These are phyloP conservation scores for Leccinum truebloodii DNA, from an alignment of 768 basidiomycete species.

Conservation along the genomic window DNA sequence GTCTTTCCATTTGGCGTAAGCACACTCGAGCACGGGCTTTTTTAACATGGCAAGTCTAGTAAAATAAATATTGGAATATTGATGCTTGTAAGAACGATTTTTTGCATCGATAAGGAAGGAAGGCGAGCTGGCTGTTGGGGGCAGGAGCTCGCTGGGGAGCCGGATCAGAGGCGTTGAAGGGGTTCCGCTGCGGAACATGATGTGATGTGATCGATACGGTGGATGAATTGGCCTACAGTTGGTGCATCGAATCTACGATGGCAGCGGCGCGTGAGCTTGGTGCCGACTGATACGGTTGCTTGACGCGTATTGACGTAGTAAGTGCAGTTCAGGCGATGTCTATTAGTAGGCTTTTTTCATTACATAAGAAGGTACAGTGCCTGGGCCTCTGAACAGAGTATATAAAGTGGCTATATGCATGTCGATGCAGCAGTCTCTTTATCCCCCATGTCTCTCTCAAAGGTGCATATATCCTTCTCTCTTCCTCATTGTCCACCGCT, in stretches of 20 bases:
- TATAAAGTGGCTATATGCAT: conserved; percentile 1
- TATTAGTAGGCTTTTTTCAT: no score
- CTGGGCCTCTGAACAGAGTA: background rate
- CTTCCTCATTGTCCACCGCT: background rate
- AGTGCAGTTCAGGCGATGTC: no score
- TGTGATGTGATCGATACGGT: background rate
- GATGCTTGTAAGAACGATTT: conserved; percentile 61
- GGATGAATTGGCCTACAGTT: background rate
- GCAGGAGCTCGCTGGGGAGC: conserved; percentile 29
- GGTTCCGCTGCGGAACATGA: conserved; percentile 20
- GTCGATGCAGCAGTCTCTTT: background rate
- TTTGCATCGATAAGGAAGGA: conserved; percentile 45
- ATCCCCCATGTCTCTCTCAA: conserved; percentile 57
- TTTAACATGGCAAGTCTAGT: conserved; percentile 53
- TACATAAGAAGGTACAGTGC: background rate
- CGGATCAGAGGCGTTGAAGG: conserved; percentile 25
- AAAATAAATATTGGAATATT: conserved; percentile 77
- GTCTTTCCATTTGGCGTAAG: conserved; percentile 50
- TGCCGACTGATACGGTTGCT: background rate
- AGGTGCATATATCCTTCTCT: conserved; percentile 36
- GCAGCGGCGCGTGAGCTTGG: no score
- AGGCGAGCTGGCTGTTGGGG: conserved; percentile 31
- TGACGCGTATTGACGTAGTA: background rate
- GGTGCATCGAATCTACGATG: conserved; percentile 1
- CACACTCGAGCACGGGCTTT: conserved; percentile 47